Percentiles rank a stretch among this genome's conserved stretches.
Conservation (phyloP, 805 yeast species). For the Candida patagonica region DNA sequence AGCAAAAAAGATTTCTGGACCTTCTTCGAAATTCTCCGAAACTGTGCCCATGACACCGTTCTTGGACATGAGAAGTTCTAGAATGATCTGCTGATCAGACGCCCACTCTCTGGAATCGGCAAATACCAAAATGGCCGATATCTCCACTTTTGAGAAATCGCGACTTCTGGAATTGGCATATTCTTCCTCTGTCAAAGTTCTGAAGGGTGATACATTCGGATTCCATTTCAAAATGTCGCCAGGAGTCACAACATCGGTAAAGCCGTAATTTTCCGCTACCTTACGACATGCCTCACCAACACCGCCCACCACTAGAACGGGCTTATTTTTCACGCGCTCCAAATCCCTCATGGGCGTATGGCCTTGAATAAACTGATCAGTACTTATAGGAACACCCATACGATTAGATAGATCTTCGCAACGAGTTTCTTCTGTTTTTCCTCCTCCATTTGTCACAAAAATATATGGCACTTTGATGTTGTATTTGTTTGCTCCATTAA, state of each 20-base stretch:
- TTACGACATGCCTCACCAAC: conserved; percentile 74
- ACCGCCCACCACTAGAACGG: conserved; percentile 84
- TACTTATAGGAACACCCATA: conserved; percentile 50
- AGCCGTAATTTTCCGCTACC: conserved; percentile 78
- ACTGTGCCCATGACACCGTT: conserved; percentile 80
- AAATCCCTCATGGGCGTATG: conserved; percentile 90
- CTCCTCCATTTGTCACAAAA: conserved; percentile 89
- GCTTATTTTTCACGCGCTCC: conserved; percentile 47
- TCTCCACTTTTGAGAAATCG: conserved; percentile 57
- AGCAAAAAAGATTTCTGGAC: conserved; percentile 78
- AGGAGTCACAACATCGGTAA: conserved; percentile 73
- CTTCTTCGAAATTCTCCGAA: conserved; percentile 59
- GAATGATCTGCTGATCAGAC: conserved; percentile 80
- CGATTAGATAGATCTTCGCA: conserved; percentile 60
- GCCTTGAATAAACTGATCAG: conserved; percentile 82
- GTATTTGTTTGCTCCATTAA: conserved; percentile 71
- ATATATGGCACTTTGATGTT: conserved; percentile 74
- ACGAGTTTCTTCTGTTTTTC: conserved; percentile 67
- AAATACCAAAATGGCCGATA: conserved; percentile 79
- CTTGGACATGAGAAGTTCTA: conserved; percentile 68
- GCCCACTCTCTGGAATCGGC: conserved; percentile 94
- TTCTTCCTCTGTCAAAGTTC: conserved; percentile 68
- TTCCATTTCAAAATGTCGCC: conserved; percentile 78
- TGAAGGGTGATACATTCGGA: conserved; percentile 80
- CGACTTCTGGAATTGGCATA: conserved; percentile 38